These are phyloP conservation scores for Carex sylvatica DNA, from an alignment of 202 grass and related monocot genomes.

Conservation along the genomic window DNA sequence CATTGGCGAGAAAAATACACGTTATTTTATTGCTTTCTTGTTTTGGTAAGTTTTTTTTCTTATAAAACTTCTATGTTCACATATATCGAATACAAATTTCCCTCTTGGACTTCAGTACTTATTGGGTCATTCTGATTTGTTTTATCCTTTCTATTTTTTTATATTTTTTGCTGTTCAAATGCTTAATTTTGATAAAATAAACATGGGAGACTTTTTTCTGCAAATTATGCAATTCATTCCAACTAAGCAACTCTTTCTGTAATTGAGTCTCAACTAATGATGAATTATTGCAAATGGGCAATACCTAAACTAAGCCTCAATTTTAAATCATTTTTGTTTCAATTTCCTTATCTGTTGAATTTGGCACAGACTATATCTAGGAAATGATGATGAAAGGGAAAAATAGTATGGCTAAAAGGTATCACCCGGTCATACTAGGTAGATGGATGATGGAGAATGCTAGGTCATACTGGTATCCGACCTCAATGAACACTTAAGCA, in stretches of 20 bases:
- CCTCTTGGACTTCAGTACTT: not conserved
- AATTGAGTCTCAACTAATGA: not conserved
- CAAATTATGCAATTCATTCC: not conserved
- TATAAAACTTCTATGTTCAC: slow-evolving; percentile 13
- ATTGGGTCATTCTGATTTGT: not conserved
- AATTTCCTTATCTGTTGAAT: not conserved
- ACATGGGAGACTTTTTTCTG: not conserved
- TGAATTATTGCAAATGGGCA: not conserved
- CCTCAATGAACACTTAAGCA: not conserved
- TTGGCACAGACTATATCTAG: not conserved
- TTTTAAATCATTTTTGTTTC: not conserved
- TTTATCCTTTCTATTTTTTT: slow-evolving; percentile 17
- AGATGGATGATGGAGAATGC: not conserved
- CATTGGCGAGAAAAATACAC: slow-evolving; percentile 96
- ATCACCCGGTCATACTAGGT: not conserved
- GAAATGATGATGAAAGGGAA: not conserved
- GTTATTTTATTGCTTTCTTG: slow-evolving; percentile 95
- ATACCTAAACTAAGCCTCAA: not conserved
- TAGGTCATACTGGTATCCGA: not conserved
- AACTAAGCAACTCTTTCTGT: not conserved
- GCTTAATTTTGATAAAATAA: slow-evolving; percentile 6
- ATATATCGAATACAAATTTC: slow-evolving; percentile 20
- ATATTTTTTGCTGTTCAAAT: not conserved
- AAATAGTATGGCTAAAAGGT: not conserved
- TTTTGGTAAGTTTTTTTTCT: slow-evolving; percentile 70